Percentiles rank a stretch among this genome's conserved stretches.
Evolutionary conservation across 176 grass and related monocot genomes (phyloP).

Genomic region (Paspalum vaginatum): DNA sequence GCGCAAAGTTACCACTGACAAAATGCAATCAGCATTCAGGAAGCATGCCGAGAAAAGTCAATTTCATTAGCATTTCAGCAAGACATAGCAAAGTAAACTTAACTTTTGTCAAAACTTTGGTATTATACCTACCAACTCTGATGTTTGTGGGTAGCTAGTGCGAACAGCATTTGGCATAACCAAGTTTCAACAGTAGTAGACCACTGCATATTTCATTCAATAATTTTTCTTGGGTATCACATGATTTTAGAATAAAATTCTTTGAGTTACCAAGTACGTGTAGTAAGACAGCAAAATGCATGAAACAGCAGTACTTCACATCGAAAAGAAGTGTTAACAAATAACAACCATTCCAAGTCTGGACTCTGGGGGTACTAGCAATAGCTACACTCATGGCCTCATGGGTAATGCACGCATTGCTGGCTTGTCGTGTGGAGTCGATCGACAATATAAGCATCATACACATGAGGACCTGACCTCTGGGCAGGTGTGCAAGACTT

Average conservation of each 20-base stretch:
- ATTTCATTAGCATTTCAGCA: neutral
- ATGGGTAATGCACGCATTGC: neutral
- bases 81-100: neutral
- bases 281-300: slow-evolving; percentile 7
- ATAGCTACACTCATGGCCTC: slow-evolving; percentile 22
- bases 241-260: neutral
- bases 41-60: neutral
- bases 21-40: neutral
- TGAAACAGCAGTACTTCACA: neutral
- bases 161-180: neutral
- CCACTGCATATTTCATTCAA: neutral
- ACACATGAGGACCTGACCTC: neutral
- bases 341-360: neutral
- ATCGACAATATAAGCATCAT: neutral
- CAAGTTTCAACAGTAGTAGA: neutral
- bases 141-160: slow-evolving; percentile 1
- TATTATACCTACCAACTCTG: neutral
- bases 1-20: neutral
- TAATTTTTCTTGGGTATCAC: neutral
- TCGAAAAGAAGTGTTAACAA: neutral
- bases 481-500: neutral
- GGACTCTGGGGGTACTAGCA: neutral
- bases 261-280: neutral
- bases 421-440: neutral
- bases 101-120: neutral